phyloP scores from a whole-genome alignment of 441 rosid species.

The Aquilaria agallochum region DNA sequence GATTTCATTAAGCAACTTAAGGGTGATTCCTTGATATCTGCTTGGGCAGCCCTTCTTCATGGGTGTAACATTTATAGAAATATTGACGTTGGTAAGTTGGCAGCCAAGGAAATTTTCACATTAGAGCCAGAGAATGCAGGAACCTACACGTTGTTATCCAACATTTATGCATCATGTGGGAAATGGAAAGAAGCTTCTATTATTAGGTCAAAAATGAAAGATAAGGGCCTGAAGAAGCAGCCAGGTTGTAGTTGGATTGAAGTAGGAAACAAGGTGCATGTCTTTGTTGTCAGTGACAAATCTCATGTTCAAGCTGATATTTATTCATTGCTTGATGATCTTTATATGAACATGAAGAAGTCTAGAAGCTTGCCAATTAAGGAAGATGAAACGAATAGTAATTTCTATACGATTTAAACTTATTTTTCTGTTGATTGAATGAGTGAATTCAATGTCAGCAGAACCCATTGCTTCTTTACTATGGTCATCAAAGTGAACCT shows the following conservation, averaged over 20 bases:
- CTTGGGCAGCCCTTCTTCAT: conserved; percentile 61
- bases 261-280: conserved; percentile 35
- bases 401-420: too few species aligned
- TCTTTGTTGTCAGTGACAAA: conserved; percentile 51
- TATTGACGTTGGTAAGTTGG: conserved; percentile 40
- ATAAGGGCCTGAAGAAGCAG: conserved; percentile 55
- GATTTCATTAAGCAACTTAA: conserved; percentile 29
- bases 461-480: too few species aligned
- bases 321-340: conserved; percentile 28
- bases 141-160: conserved; percentile 47
- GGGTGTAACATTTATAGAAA: conserved; percentile 55
- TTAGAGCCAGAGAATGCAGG: conserved; percentile 54
- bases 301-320: conserved; percentile 44
- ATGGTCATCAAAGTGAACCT: too few species aligned
- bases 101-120: conserved; percentile 43
- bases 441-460: too few species aligned
- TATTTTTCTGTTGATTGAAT: too few species aligned
- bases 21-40: conserved; percentile 32
- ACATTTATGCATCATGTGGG: conserved; percentile 48
- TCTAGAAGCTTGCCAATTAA: conserved; percentile 6
- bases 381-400: not conserved
- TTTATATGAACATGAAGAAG: conserved; percentile 44
- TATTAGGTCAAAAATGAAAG: conserved; percentile 53
- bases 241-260: conserved; percentile 75
- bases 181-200: conserved; percentile 47